Evolutionary conservation across 2,329 filamentous ascomycete genomes (phyloP).

Genomic region (Verticillium zaregamsianum): DNA sequence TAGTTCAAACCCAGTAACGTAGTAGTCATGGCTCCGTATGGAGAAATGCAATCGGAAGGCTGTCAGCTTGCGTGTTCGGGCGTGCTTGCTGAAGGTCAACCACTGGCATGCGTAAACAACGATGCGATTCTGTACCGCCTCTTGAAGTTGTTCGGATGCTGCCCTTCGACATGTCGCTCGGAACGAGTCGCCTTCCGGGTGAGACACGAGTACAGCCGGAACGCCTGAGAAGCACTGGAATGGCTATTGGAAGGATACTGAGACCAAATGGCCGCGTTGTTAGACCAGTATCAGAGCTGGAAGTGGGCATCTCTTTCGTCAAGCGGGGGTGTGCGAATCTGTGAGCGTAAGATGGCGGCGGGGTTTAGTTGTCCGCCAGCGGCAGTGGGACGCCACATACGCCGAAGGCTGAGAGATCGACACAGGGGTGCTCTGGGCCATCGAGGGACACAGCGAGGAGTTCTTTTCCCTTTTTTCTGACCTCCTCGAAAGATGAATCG

Average conservation of each 20-base stretch:
- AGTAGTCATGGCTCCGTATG: too few relatives aligned
- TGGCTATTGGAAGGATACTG: not conserved
- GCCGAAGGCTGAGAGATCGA: slow-evolving; percentile 1
- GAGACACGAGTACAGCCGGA: not conserved
- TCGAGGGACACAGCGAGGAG: not conserved
- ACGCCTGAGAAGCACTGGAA: not conserved
- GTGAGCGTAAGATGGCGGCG: not conserved
- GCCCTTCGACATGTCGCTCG: not conserved
- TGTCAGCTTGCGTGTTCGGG: too few relatives aligned
- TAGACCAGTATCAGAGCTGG: not conserved
- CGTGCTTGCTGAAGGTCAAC: too few relatives aligned
- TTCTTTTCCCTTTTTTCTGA: not conserved
- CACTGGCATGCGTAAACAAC: not conserved
- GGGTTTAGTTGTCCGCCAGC: not conserved
- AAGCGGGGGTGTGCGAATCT: not conserved
- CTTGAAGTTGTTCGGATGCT: not conserved
- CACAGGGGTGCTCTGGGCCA: not conserved
- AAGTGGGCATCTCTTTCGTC: not conserved
- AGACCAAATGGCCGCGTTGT: not conserved
- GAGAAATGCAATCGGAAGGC: too few relatives aligned
- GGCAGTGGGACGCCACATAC: slow-evolving; percentile 2
- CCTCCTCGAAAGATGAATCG: not conserved
- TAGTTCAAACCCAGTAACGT: too few relatives aligned
- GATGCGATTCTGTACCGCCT: too few relatives aligned
- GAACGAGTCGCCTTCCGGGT: not conserved